Percentiles rank a stretch among this genome's conserved stretches.
Evolutionary conservation across 352 stramenopile genomes (phyloP).

Genomic region (Pythium periplocum): DNA sequence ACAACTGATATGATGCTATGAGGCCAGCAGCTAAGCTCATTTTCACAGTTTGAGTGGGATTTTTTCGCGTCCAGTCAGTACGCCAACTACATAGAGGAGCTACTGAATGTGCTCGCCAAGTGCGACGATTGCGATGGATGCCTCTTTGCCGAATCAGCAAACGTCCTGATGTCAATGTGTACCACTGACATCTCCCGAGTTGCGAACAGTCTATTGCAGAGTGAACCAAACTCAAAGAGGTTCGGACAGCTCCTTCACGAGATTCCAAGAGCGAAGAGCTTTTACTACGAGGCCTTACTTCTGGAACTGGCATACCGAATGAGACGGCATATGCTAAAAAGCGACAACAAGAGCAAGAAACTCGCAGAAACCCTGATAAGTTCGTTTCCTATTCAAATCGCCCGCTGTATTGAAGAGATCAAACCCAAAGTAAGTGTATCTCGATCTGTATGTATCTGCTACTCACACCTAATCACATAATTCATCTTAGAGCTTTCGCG

Average conservation of each 20-base stretch:
- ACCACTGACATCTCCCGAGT: conserved; percentile 21
- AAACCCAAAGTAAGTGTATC: conserved; percentile 19
- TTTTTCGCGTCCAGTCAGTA: conserved; percentile 24
- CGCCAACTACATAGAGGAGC: conserved; percentile 14
- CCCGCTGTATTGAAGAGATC: conserved; percentile 12
- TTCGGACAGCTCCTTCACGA: conserved; percentile 14
- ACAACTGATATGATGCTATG: no score
- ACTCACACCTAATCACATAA: not conserved
- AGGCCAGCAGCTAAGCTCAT: not conserved
- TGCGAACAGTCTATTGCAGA: conserved; percentile 8
- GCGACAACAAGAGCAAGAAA: not conserved
- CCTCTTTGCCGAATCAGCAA: conserved; percentile 22
- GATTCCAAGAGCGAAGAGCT: conserved; percentile 27
- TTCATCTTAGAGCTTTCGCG: conserved; percentile 22
- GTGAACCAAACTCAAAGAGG: not conserved
- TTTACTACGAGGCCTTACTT: conserved; percentile 27
- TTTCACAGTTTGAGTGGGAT: conserved; percentile 34
- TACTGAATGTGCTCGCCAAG: conserved; percentile 21
- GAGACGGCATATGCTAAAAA: conserved; percentile 20
- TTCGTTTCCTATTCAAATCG: conserved; percentile 16
- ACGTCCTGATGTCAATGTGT: conserved; percentile 29
- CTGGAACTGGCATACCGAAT: conserved; percentile 30
- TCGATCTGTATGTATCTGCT: not conserved
- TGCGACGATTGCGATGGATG: conserved; percentile 20
- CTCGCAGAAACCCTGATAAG: conserved; percentile 6